Evolutionary conservation across 257 asterid genomes (phyloP).

Genomic region (Agastache rugosa): DNA sequence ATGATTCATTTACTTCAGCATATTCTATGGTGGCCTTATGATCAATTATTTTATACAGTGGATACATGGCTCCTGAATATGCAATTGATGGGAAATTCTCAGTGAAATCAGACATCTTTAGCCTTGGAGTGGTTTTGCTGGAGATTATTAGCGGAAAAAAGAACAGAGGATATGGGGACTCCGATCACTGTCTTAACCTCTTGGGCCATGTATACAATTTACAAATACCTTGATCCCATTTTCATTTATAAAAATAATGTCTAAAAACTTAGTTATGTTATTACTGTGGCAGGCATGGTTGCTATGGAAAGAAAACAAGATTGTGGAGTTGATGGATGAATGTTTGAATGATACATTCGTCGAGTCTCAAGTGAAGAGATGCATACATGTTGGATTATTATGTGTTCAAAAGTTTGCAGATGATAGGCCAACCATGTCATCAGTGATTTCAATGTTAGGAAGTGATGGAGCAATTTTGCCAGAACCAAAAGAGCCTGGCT

Average conservation of each 20-base stretch:
- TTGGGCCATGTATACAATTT: slow-evolving; percentile 42
- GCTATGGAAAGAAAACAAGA: slow-evolving; percentile 43
- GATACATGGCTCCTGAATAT: slow-evolving; percentile 61
- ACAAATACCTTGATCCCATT: neutral
- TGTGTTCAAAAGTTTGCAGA: slow-evolving; percentile 46
- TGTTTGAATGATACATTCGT: slow-evolving; percentile 26
- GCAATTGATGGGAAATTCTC: slow-evolving; percentile 56
- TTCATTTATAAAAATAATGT: neutral
- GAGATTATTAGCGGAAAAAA: slow-evolving; percentile 55
- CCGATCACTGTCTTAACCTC: slow-evolving; percentile 42
- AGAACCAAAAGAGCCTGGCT: slow-evolving; percentile 53
- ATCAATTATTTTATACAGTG: slow-evolving; percentile 40
- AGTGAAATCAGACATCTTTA: slow-evolving; percentile 54
- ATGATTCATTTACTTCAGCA: neutral
- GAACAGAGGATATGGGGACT: slow-evolving; percentile 42
- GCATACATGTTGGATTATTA: slow-evolving; percentile 51
- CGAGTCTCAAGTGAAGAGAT: slow-evolving; percentile 51
- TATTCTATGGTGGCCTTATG: no score
- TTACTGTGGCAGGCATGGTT: slow-evolving; percentile 47
- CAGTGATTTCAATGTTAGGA: slow-evolving; percentile 48
- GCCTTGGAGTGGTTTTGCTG: slow-evolving; percentile 54
- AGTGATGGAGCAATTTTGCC: slow-evolving; percentile 41
- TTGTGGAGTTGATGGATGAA: slow-evolving; percentile 47
- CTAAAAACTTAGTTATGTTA: neutral
- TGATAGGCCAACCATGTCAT: slow-evolving; percentile 47